These are phyloP conservation scores for Kwoniella pini DNA, from an alignment of 768 basidiomycete species.

Conservation along the genomic window DNA sequence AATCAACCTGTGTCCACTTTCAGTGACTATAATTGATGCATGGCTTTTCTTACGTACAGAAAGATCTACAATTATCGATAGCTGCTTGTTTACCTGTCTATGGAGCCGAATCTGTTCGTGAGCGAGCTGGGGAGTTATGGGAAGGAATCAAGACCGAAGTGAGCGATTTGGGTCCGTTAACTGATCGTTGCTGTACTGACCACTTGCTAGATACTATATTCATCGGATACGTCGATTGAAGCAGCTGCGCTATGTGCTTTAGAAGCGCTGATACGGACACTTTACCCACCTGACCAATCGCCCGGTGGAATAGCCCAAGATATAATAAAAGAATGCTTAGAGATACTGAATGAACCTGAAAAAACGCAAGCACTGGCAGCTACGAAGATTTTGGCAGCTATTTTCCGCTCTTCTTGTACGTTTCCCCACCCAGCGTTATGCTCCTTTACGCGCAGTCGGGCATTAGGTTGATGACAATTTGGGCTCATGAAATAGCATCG, in stretches of 20 bases:
- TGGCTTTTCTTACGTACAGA: conserved; percentile 58
- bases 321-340: conserved; percentile 76
- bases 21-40: not conserved
- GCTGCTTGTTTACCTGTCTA: conserved; percentile 78
- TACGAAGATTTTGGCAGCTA: conserved; percentile 74
- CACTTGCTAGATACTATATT: conserved; percentile 77
- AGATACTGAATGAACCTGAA: conserved; percentile 81
- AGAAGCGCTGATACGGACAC: conserved; percentile 70
- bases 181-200: conserved; percentile 1
- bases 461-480: conserved; percentile 2
- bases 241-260: conserved; percentile 70
- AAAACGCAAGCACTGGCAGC: conserved; percentile 89
- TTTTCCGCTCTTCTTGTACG: conserved; percentile 77
- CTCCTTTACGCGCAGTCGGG: not conserved
- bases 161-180: not conserved
- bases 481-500: conserved; percentile 61
- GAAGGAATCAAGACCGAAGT: conserved; percentile 89
- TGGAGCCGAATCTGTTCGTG: conserved; percentile 65
- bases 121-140: conserved; percentile 78
- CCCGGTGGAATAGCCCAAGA: conserved; percentile 66
- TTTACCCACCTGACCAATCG: conserved; percentile 60
- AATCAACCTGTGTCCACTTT: too few species aligned
- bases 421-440: too few species aligned
- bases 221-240: conserved; percentile 75
- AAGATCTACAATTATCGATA: conserved; percentile 81